Evolutionary conservation across 371 early-diverging fungal species (phyloP), one percentile per base, ranked within the genome.

Genomic region (Sporodiniella umbellata): DNA sequence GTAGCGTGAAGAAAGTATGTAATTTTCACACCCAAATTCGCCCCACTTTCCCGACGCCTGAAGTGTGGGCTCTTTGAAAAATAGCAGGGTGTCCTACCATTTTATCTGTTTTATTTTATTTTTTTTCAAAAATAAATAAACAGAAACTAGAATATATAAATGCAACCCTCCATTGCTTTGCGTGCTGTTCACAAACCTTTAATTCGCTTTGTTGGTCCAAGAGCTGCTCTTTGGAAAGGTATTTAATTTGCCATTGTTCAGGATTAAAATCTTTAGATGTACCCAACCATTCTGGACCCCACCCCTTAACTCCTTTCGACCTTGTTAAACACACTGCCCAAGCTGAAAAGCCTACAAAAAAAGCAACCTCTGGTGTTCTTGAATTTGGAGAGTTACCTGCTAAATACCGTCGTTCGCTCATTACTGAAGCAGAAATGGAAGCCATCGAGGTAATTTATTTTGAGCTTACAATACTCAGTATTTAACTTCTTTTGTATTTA

Each of bases 391-490:
- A 72, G 33, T 53, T 72, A 24, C 69, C 71, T 40, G 43, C 70
- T 22, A 64, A 68, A 33, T 77, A 69, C 38, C 61, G 55, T 23
- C 71, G 70, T 21, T 42, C 62, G 10, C 64, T 60, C 22, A 51
- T 77, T 33, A 49, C 68, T 4, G 73, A 72, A 28, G 53, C 54
- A 11, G 78, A 77, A 65, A 77, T 77, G 66, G 78, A 77, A 35
- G 69, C 72, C 45, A 65, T 77, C 42, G 71, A 77, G 62, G 78
- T 77, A 62, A 31, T n/a, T n/a, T n/a, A n/a, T n/a, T n/a, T n/a
- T n/a, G n/a, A n/a, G n/a, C n/a, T n/a, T n/a, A n/a, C n/a, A n/a
- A n/a, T n/a, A n/a, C n/a, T n/a, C n/a, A 11, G 30, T 11, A 30
- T 31, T 8, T 2, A 31, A 53, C 58, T 28, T 51, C 58, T 31